Conservation (phyloP, 2,329 filamentous ascomycete species). For the Curvularia verruculosa region DNA sequence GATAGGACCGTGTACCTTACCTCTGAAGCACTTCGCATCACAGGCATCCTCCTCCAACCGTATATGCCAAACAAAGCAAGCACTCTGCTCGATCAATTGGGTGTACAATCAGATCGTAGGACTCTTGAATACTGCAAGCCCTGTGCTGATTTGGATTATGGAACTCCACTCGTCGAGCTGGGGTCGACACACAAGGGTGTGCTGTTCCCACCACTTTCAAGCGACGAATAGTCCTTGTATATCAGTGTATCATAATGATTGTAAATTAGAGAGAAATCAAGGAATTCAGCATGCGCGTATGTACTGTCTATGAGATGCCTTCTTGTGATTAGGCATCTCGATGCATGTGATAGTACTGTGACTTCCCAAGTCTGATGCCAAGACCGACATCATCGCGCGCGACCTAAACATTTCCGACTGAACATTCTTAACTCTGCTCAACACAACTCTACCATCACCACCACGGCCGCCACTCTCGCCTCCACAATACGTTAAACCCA, state of each 20-base stretch:
- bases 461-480: not conserved
- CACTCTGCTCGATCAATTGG: conserved; percentile 76
- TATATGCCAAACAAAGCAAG: conserved; percentile 83
- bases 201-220: conserved; percentile 57
- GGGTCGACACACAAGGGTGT: conserved; percentile 54
- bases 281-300: too few relatives aligned
- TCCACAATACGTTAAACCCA: not conserved
- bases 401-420: conserved; percentile 21
- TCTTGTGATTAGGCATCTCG: not conserved
- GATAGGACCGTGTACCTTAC: conserved; percentile 67
- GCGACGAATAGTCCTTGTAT: conserved; percentile 23
- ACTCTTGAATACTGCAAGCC: conserved; percentile 66
- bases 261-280: not conserved
- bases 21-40: conserved; percentile 78
- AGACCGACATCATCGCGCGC: conserved; percentile 33
- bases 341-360: not conserved
- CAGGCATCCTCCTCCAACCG: conserved; percentile 84
- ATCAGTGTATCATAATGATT: conserved; percentile 6
- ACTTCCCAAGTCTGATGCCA: conserved; percentile 15
- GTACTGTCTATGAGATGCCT: not conserved
- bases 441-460: not conserved
- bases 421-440: conserved; percentile 7
- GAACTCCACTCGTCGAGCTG: conserved; percentile 53
- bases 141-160: conserved; percentile 74
- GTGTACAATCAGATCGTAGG: conserved; percentile 69